Evolutionary conservation across 2,329 filamentous ascomycete species (phyloP).

Genomic region (Paraphoma chrysanthemicola): DNA sequence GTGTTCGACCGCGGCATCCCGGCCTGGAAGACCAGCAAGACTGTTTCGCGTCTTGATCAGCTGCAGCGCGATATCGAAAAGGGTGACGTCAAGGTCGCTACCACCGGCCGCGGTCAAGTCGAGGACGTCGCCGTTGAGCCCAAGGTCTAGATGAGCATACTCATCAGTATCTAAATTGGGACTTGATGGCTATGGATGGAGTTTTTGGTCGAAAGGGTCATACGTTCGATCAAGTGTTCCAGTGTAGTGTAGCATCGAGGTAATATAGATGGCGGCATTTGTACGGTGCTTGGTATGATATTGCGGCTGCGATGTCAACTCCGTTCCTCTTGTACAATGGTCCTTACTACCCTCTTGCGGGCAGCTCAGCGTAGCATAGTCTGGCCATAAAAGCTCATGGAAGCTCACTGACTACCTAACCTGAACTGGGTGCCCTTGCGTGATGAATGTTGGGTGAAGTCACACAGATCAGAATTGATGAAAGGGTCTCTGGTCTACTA

Average conservation of each 20-base stretch:
- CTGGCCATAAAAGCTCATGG: conserved; percentile 2
- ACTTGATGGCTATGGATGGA: neutral
- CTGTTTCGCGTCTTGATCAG: conserved; percentile 43
- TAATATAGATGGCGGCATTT: neutral
- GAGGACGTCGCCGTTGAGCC: conserved; percentile 24
- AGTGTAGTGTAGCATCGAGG: neutral
- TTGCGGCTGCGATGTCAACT: neutral
- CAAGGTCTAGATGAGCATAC: conserved; percentile 14
- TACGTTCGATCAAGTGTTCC: neutral
- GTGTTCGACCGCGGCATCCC: conserved; percentile 48
- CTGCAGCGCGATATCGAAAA: conserved; percentile 46
- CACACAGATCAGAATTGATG: no score
- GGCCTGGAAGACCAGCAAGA: conserved; percentile 42
- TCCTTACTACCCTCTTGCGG: neutral
- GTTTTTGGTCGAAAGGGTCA: neutral
- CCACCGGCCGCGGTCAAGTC: conserved; percentile 7
- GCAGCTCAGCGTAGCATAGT: conserved; percentile 4
- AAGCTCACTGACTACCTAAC: no score
- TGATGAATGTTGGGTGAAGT: no score
- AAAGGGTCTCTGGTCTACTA: no score
- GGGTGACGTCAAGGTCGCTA: conserved; percentile 39
- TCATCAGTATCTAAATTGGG: neutral
- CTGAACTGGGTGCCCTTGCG: no score
- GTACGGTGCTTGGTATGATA: neutral
- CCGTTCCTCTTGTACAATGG: neutral